phyloP scores from a whole-genome alignment of 805 yeast genomes.

The Candida rishiriensis region DNA sequence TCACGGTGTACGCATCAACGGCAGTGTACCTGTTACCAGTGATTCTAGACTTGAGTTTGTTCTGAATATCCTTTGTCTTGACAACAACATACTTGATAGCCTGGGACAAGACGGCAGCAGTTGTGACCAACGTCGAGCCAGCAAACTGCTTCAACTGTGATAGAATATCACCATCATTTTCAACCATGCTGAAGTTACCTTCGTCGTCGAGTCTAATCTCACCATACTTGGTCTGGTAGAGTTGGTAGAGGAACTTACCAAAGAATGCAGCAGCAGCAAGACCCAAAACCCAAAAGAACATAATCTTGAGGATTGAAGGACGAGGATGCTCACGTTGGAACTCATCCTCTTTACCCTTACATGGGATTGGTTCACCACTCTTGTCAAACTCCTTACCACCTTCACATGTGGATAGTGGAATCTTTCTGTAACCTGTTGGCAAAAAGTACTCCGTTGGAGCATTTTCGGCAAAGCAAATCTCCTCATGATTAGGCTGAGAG shows the following conservation, averaged over 20 bases:
- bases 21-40: slow-evolving; percentile 7
- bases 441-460: slow-evolving; percentile 63
- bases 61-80: slow-evolving; percentile 7
- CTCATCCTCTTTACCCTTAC: slow-evolving; percentile 79
- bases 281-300: slow-evolving; percentile 45
- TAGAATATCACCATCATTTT: slow-evolving; percentile 20
- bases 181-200: slow-evolving; percentile 34
- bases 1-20: slow-evolving; percentile 17
- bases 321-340: slow-evolving; percentile 55
- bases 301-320: slow-evolving; percentile 39
- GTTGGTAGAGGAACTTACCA: slow-evolving; percentile 35
- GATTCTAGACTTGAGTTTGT: slow-evolving; percentile 4
- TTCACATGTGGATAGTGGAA: slow-evolving; percentile 76
- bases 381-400: slow-evolving; percentile 71
- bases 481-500: slow-evolving; percentile 58
- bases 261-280: slow-evolving; percentile 40
- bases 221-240: slow-evolving; percentile 49
- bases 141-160: slow-evolving; percentile 18
- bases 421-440: slow-evolving; percentile 83
- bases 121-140: slow-evolving; percentile 27
- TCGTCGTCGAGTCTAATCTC: slow-evolving; percentile 77
- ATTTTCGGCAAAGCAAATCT: slow-evolving; percentile 52
- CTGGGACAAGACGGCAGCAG: slow-evolving; percentile 28
- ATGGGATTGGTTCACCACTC: slow-evolving; percentile 50
- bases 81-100: slow-evolving; percentile 4